A percentile compares a stretch with the other conserved stretches of the same genome.
Evolutionary conservation across 73 alveolate genomes (phyloP).

Genomic region (Diophrys appendiculata): DNA sequence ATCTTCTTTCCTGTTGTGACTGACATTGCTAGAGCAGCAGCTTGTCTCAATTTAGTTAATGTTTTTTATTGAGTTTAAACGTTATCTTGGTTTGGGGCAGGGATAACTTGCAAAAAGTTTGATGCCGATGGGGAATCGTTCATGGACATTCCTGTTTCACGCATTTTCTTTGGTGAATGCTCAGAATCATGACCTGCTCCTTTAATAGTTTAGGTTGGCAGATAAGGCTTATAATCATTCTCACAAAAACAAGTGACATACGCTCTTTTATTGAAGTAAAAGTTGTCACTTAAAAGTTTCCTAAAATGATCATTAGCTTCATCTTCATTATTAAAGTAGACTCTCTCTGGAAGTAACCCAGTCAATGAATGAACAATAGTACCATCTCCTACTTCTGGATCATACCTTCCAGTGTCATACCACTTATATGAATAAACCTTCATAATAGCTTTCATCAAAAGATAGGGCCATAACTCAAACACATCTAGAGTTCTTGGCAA

Average conservation of each 20-base stretch:
- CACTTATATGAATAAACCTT: constrained; percentile 87
- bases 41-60: constrained; percentile 47
- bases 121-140: not conserved
- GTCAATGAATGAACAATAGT: constrained; percentile 91
- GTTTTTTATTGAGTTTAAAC: constrained; percentile 5
- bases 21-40: constrained; percentile 62
- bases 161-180: constrained; percentile 1
- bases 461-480: constrained; percentile 94
- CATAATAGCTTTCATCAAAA: constrained; percentile 89
- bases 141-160: not conserved
- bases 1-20: constrained; percentile 60
- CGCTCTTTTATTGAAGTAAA: constrained; percentile 58
- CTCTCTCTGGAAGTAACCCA: constrained; percentile 95
- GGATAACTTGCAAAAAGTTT: not conserved
- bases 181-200: not conserved
- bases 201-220: constrained; percentile 39
- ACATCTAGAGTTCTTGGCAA: constrained; percentile 88
- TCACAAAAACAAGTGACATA: constrained; percentile 61
- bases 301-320: constrained; percentile 32
- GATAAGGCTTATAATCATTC: constrained; percentile 49
- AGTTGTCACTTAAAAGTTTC: constrained; percentile 65
- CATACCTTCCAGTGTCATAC: constrained; percentile 56
- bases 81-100: not conserved
- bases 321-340: constrained; percentile 59
- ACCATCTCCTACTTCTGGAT: constrained; percentile 89